phyloP scores from a whole-genome alignment of 1,139 yeast species.

The Yamadazyma mexicana region DNA sequence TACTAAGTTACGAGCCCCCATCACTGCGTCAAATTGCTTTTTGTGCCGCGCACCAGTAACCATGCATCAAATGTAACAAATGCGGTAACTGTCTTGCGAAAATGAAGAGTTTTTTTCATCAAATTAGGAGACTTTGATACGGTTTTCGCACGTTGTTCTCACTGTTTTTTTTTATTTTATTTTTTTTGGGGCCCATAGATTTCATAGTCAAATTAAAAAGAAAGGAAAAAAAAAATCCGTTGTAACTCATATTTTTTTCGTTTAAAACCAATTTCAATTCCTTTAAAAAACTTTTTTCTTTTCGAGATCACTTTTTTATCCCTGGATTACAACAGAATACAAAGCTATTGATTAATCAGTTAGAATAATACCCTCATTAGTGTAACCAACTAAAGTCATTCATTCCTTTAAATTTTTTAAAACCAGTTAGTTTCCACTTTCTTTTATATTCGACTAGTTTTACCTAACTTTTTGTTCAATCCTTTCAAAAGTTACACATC shows the following conservation, averaged over 20 bases:
- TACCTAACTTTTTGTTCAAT: not conserved
- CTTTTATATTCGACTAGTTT: slow-evolving; percentile 3
- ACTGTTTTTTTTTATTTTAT: not conserved
- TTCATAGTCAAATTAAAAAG: too few relatives aligned
- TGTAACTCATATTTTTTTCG: too few relatives aligned
- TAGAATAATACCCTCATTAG: slow-evolving; percentile 3
- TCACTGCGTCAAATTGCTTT: slow-evolving; percentile 1
- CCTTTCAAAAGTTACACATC: not conserved
- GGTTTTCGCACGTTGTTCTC: slow-evolving; percentile 1
- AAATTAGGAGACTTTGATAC: not conserved
- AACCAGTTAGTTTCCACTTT: not conserved
- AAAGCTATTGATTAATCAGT: not conserved
- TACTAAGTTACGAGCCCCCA: slow-evolving; percentile 1
- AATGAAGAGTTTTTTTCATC: not conserved
- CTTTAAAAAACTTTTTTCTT: slow-evolving; percentile 2
- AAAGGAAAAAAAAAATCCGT: too few relatives aligned
- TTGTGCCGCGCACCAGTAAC: not conserved
- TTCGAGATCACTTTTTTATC: not conserved
- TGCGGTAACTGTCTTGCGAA: not conserved
- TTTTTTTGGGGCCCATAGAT: not conserved
- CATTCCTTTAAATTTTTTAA: slow-evolving; percentile 3
- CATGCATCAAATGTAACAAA: slow-evolving; percentile 1
- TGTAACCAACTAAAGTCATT: slow-evolving; percentile 6
- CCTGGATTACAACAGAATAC: slow-evolving; percentile 1
- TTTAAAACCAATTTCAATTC: slow-evolving; percentile 2